Percentiles rank a stretch among this genome's conserved stretches.
phyloP scores from a whole-genome alignment of 2,329 filamentous ascomycete species.

The Metarhizium rileyi region DNA sequence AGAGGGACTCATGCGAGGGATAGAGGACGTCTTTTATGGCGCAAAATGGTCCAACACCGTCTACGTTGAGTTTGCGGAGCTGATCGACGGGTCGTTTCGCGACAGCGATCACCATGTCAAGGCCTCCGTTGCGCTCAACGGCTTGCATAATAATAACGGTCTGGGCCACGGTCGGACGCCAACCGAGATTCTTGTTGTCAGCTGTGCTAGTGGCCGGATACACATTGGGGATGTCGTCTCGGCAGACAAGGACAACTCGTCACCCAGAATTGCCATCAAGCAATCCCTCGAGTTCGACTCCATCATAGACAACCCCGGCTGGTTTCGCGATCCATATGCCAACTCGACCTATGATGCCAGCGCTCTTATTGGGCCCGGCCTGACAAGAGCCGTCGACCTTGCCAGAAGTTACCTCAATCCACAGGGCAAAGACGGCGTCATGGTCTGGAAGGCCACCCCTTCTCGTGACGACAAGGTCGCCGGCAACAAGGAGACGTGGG shows the following conservation, averaged over 20 bases:
- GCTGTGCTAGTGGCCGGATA: slow-evolving; percentile 36
- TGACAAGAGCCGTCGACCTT: slow-evolving; percentile 32
- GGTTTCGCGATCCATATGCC: slow-evolving; percentile 44
- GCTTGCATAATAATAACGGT: slow-evolving; percentile 46
- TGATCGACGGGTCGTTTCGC: slow-evolving; percentile 9
- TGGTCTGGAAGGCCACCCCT: slow-evolving; percentile 33
- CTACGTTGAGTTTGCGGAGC: slow-evolving; percentile 28
- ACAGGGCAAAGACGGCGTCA: slow-evolving; percentile 28
- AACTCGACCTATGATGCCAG: slow-evolving; percentile 35
- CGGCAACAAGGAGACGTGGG: slow-evolving; percentile 21
- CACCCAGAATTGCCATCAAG: slow-evolving; percentile 19
- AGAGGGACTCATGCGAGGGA: slow-evolving; percentile 32
- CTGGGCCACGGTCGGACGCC: slow-evolving; percentile 36
- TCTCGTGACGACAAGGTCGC: slow-evolving; percentile 2
- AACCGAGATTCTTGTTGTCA: slow-evolving; percentile 32
- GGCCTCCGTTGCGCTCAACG: slow-evolving; percentile 32
- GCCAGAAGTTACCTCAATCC: slow-evolving; percentile 19
- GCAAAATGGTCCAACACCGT: slow-evolving; percentile 41
- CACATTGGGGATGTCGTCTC: slow-evolving; percentile 27
- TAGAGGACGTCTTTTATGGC: slow-evolving; percentile 35
- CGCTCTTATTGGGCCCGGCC: slow-evolving; percentile 41
- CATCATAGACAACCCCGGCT: slow-evolving; percentile 47
- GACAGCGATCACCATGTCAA: slow-evolving; percentile 26
- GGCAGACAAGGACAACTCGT: slow-evolving; percentile 4
- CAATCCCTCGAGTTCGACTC: slow-evolving; percentile 34